phyloP scores from a whole-genome alignment of 1,284 basidiomycete species.

The Apiotrichum domesticum region DNA sequence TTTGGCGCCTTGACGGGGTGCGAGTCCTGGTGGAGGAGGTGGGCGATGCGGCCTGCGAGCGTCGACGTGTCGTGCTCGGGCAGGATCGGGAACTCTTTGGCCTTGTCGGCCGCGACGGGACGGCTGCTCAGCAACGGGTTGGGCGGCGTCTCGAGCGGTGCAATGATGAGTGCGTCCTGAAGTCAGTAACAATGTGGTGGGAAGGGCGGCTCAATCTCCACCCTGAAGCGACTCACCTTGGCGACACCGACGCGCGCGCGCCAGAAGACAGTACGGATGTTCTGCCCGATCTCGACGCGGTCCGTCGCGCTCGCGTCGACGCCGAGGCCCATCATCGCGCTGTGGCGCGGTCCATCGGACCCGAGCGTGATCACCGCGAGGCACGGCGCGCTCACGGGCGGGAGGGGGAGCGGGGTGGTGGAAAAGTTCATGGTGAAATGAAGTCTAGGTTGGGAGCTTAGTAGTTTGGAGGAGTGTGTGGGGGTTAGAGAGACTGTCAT shows the following conservation, averaged over 20 bases:
- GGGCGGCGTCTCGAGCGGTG: background rate
- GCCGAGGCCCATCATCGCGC: background rate
- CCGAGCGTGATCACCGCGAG: slow-evolving; percentile 1
- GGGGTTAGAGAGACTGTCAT: too few species aligned
- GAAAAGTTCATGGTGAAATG: slow-evolving; percentile 3
- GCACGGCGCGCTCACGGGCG: background rate
- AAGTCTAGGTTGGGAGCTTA: too few species aligned
- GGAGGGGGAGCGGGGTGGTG: background rate
- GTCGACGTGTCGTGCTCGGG: background rate
- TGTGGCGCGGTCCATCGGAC: background rate
- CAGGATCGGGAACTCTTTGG: too few species aligned
- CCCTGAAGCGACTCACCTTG: background rate
- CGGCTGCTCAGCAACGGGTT: slow-evolving; percentile 1
- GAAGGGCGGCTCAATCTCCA: too few species aligned
- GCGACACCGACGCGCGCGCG: background rate
- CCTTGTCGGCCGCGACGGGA: background rate
- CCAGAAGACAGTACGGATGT: slow-evolving; percentile 4
- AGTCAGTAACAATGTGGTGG: background rate
- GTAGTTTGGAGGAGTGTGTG: too few species aligned
- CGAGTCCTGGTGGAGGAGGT: slow-evolving; percentile 1
- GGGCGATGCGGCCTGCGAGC: background rate
- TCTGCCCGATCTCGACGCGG: background rate
- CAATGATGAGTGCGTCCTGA: background rate
- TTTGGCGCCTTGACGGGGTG: background rate
- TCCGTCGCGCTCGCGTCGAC: background rate